phyloP scores from a whole-genome alignment of 345 rosid genomes.

The Salix exigua region DNA sequence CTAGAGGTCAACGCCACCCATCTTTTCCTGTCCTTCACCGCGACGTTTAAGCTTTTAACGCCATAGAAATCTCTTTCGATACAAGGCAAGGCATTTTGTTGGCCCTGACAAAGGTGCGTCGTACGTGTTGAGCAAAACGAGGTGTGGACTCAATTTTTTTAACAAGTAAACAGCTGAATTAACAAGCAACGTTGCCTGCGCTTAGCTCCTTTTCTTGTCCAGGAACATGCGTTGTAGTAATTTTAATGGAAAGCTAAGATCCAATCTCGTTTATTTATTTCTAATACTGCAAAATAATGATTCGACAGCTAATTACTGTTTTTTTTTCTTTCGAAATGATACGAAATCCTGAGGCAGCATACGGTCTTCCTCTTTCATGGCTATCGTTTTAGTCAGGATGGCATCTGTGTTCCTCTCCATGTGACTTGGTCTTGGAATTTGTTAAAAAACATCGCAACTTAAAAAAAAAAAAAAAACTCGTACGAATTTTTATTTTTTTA shows the following conservation, averaged over 20 bases:
- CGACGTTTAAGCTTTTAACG: neutral
- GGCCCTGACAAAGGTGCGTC: neutral
- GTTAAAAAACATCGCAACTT: no score
- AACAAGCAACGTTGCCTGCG: neutral
- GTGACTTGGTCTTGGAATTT: neutral
- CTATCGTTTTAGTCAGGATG: neutral
- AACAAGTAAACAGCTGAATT: neutral
- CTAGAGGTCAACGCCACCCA: neutral
- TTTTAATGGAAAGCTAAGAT: neutral
- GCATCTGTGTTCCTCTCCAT: neutral
- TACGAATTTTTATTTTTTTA: no score
- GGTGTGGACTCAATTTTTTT: neutral
- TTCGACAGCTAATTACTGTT: no score
- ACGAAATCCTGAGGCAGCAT: no score
- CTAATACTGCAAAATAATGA: no score
- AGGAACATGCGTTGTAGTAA: neutral
- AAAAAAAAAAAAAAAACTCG: no score
- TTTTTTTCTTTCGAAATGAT: no score
- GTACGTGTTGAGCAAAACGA: neutral
- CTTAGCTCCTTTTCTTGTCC: neutral
- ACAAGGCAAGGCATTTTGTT: neutral
- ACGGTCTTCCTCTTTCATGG: no score
- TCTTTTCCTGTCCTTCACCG: neutral
- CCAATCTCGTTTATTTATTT: neutral
- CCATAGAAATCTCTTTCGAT: neutral